Evolutionary conservation across 2,329 filamentous ascomycete genomes (phyloP), one percentile per base, ranked within the genome.

Genomic region (Aspergillus ochraceoroseus): DNA sequence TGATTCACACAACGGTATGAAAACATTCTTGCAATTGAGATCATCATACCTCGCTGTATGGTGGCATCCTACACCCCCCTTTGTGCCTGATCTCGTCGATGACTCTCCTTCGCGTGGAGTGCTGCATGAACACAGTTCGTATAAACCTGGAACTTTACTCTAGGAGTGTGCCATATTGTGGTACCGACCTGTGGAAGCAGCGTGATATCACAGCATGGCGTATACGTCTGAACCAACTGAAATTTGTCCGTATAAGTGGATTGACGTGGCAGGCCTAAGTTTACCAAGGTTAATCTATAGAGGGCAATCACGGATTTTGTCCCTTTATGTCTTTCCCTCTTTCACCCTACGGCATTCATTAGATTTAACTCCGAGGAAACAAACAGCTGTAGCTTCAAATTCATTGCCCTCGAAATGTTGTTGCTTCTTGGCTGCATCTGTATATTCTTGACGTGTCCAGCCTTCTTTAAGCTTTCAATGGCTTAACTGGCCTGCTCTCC

Each of bases 261-360:
- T 50, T 51, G 49, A 52, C 49, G 49, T 52, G 47, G 47, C 49
- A 48, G n/a, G 26, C 19, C 14, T 19, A 35, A 34, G 19, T 38
- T 25, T 31, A 28, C 31, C 29, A 33, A 26, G 27, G 26, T 34
- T 29, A 34, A 9, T 30, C 9, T 5, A 9, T 17, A n/a, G 14
- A 12, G 41, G 20, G 20, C 15, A 26, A 23, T 28, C 14, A 32
- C 13, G 13, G 15, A 14, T 14, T 5, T 22, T 11, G 14, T 17
- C n/a, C n/a, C n/a, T n/a, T n/a, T n/a, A n/a, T n/a, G n/a, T n/a
- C n/a, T n/a, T n/a, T n/a, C n/a, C n/a, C n/a, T n/a, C n/a, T n/a
- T n/a, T n/a, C n/a, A n/a, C n/a, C n/a, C n/a, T n/a, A n/a, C n/a
- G n/a, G n/a, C n/a, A n/a, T n/a, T n/a, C n/a, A n/a, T n/a, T n/a